Evolutionary conservation across 805 yeast species (phyloP), one percentile per base, ranked within the genome.

Genomic region (Nakazawaea ishiwadae): DNA sequence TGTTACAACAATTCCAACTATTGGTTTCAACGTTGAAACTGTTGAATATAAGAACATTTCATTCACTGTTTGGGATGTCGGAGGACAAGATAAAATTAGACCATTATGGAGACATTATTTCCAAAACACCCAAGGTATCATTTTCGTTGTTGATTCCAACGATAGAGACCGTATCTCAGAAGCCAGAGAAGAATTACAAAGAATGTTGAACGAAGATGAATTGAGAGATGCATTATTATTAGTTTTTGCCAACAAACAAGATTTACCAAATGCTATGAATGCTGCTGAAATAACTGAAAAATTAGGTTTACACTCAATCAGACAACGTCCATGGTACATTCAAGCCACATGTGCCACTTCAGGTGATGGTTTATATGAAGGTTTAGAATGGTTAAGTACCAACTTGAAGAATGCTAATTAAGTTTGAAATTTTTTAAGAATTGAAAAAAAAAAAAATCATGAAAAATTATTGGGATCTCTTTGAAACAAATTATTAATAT

Each of bases 321-420:
- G 96, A 77, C 96, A 90, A 75, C 87, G 98, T 73, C 96, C 96
- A 60, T 93, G 99, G 99, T 91, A 85, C 74, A 91, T 93, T 66
- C 97, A 91, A 75, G 88, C 99, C 54, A 87, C 98, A 51, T 90
- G 98, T 75, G 99, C 99, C 55, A 91, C 97, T 54, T 86, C 98
- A 49, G 99, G 98, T 74, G 97, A 90, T 66, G 98, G 98, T 76
- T 76, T 89, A 62, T 85, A 88, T 68, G 96, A 89, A 73, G 97
- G 97, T 77, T 80, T 89, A 66, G 96, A 89, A 74, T 89, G 97
- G 97, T 81, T 89, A 62, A 79, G 90, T 54, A 84, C 87, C 63
- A 87, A 85, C 74, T 79, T 89, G 71, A 88, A 88, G 76, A 83
- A 75, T 66, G 71, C 76, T 60, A 65, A 58, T 51, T 61, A 36